Conservation (phyloP, 306 rosid genomes). For the Castanea mollissima region DNA sequence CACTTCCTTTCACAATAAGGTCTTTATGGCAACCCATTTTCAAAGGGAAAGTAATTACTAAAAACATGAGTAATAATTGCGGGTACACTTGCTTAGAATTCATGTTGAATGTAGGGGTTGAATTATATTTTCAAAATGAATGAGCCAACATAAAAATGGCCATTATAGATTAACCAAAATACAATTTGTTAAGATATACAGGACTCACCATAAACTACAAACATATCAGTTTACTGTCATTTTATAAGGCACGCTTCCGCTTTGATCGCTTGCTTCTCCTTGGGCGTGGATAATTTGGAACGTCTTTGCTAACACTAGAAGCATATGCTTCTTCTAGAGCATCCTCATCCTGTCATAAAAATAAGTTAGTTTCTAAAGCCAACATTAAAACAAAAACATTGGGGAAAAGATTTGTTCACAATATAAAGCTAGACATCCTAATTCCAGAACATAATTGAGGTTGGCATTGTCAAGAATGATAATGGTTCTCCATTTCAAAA, state of each 20-base stretch:
- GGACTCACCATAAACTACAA: conserved; percentile 66
- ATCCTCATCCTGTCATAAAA: conserved; percentile 54
- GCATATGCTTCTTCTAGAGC: conserved; percentile 61
- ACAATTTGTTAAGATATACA: conserved; percentile 57
- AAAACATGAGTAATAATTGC: background rate
- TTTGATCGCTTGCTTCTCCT: conserved; percentile 97
- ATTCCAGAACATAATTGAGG: background rate
- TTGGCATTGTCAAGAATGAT: background rate
- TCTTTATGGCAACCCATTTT: background rate
- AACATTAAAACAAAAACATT: background rate
- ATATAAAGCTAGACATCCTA: background rate
- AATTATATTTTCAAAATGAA: conserved; percentile 47
- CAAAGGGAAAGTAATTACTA: background rate
- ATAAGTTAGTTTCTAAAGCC: conserved; percentile 21
- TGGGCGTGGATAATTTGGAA: conserved; percentile 56
- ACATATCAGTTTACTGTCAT: conserved; percentile 30
- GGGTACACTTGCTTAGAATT: conserved; percentile 14
- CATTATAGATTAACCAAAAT: conserved; percentile 24
- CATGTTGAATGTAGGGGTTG: conserved; percentile 8
- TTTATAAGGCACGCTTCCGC: conserved; percentile 78
- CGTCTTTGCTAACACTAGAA: conserved; percentile 50
- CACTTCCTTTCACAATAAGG: background rate
- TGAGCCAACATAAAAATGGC: conserved; percentile 52
- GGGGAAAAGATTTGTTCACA: background rate
- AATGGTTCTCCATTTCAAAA: background rate